Evolutionary conservation across 192 early-diverging fungal genomes (phyloP).

Genomic region (Geranomyces variabilis): DNA sequence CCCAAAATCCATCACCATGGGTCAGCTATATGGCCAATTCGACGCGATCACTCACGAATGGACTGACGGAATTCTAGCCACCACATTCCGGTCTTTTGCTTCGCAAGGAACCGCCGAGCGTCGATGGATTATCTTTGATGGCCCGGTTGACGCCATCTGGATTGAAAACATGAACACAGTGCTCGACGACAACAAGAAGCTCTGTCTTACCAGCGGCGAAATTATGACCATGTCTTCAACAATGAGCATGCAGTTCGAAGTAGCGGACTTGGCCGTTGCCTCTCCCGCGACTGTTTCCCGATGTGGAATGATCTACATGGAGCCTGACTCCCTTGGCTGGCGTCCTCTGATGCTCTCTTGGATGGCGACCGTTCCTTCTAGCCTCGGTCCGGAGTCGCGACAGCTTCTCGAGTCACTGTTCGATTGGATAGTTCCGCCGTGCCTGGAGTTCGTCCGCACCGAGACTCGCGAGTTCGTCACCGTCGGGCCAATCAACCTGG

Average conservation of each 20-base stretch:
- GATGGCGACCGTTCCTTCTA: slow-evolving; percentile 53
- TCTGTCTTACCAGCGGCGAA: slow-evolving; percentile 63
- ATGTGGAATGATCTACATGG: slow-evolving; percentile 69
- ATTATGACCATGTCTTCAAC: slow-evolving; percentile 62
- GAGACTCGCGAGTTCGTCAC: slow-evolving; percentile 56
- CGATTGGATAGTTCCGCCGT: slow-evolving; percentile 59
- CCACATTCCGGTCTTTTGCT: slow-evolving; percentile 58
- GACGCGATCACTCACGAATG: slow-evolving; percentile 65
- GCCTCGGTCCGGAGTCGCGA: slow-evolving; percentile 41
- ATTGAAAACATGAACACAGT: slow-evolving; percentile 73
- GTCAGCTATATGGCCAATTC: slow-evolving; percentile 65
- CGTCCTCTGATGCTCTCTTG: slow-evolving; percentile 55
- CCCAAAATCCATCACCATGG: slow-evolving; percentile 69
- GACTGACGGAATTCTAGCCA: slow-evolving; percentile 63
- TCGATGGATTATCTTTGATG: slow-evolving; percentile 67
- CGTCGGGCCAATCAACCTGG: slow-evolving; percentile 56
- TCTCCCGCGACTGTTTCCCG: slow-evolving; percentile 65
- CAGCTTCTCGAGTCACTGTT: slow-evolving; percentile 50
- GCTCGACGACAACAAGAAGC: slow-evolving; percentile 66
- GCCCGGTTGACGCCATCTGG: slow-evolving; percentile 67
- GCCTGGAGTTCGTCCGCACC: slow-evolving; percentile 47
- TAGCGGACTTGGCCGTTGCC: slow-evolving; percentile 62
- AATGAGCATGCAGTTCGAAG: slow-evolving; percentile 67
- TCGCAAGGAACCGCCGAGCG: slow-evolving; percentile 51
- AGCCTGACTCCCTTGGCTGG: slow-evolving; percentile 64